phyloP scores from a whole-genome alignment of 768 basidiomycete genomes.

The Russula olivacea region DNA sequence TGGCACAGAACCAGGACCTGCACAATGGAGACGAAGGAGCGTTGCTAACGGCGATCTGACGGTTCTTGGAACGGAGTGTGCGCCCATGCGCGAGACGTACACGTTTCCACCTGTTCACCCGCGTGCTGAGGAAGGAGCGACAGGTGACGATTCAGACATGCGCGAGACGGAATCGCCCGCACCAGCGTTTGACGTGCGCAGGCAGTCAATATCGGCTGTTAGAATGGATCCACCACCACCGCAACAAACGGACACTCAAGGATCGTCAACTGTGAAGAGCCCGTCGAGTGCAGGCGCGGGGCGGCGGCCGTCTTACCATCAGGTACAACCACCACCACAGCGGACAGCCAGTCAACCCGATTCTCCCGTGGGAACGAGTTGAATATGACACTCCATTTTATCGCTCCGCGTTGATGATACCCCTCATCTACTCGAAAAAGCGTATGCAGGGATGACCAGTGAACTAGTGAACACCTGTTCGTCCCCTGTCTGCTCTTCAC shows the following conservation, averaged over 20 bases:
- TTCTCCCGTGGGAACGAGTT: conserved; percentile 14
- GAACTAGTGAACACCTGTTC: background rate
- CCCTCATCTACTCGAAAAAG: conserved; percentile 11
- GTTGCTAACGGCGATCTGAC: conserved; percentile 20
- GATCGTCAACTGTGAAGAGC: conserved; percentile 7
- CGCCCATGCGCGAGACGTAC: conserved; percentile 20
- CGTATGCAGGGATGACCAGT: background rate
- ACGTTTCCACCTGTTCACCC: conserved; percentile 22
- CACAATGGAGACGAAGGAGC: conserved; percentile 26
- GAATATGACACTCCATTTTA: background rate
- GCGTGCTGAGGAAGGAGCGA: conserved; percentile 6
- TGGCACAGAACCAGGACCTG: conserved; percentile 18
- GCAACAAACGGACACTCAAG: conserved; percentile 10
- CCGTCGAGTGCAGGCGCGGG: background rate
- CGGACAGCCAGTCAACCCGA: conserved; percentile 7
- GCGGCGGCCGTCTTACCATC: conserved; percentile 15
- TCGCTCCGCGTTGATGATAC: background rate
- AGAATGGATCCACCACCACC: conserved; percentile 41
- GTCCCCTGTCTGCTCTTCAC: background rate
- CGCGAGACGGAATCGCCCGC: conserved; percentile 42
- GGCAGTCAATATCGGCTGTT: conserved; percentile 45
- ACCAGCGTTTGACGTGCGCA: conserved; percentile 43
- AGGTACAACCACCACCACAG: background rate
- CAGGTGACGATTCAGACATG: conserved; percentile 8
- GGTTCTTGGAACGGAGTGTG: conserved; percentile 7